Conservation (phyloP, 305 asterid species). For the Fraxinus velutina region DNA sequence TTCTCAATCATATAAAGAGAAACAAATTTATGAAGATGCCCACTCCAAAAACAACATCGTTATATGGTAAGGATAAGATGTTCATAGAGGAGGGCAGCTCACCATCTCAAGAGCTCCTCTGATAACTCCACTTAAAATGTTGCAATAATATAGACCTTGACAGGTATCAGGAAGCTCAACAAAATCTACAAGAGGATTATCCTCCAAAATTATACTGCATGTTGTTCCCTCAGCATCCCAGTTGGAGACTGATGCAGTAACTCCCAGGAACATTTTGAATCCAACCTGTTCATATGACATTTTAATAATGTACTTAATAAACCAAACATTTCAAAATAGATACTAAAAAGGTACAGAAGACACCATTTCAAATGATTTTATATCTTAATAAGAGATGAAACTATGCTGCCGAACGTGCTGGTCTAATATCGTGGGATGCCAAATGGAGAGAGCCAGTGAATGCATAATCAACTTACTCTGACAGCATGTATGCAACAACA, state of each 20-base stretch:
- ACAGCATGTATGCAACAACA: background rate
- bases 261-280: constrained; percentile 93
- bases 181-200: constrained; percentile 91
- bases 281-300: constrained; percentile 59
- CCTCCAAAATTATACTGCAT: constrained; percentile 88
- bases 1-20: background rate
- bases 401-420: background rate
- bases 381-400: background rate
- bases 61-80: background rate
- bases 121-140: constrained; percentile 76
- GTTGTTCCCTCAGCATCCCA: constrained; percentile 96
- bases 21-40: background rate
- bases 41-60: background rate
- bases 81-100: constrained; percentile 28
- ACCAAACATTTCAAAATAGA: background rate
- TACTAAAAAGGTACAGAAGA: background rate
- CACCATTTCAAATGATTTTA: background rate
- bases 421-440: background rate
- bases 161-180: constrained; percentile 97
- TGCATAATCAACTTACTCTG: no score
- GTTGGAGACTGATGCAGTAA: constrained; percentile 79
- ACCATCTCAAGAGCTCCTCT: constrained; percentile 71
- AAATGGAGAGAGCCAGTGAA: background rate
- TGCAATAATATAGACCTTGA: constrained; percentile 92
- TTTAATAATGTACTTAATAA: background rate